Percentiles rank a stretch among this genome's conserved stretches.
Evolutionary conservation across 495 filamentous ascomycete species (phyloP).

Genomic region (Penicillium coffeae): DNA sequence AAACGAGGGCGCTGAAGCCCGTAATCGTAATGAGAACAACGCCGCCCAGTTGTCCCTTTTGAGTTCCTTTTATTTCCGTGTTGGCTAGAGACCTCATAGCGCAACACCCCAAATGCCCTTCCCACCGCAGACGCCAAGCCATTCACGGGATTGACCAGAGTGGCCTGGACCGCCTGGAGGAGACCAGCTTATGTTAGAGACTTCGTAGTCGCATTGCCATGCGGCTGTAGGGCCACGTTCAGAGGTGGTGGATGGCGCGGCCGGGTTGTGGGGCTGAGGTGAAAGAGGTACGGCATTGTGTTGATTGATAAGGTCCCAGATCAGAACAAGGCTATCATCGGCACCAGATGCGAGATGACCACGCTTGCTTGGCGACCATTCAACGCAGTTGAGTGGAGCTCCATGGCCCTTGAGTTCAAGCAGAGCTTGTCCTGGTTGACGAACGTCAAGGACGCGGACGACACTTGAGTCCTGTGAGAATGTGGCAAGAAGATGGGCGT

Average conservation of each 20-base stretch:
- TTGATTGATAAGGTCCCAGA: slow-evolving; percentile 88
- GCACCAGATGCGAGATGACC: slow-evolving; percentile 88
- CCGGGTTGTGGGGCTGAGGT: slow-evolving; percentile 29
- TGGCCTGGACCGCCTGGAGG: slow-evolving; percentile 66
- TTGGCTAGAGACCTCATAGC: slow-evolving; percentile 37
- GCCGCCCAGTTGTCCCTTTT: not conserved
- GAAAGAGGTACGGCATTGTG: slow-evolving; percentile 48
- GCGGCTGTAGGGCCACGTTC: slow-evolving; percentile 68
- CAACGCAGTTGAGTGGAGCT: slow-evolving; percentile 81
- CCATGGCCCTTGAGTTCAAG: slow-evolving; percentile 92
- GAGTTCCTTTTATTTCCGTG: not conserved
- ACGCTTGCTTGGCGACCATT: slow-evolving; percentile 87
- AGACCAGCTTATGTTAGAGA: slow-evolving; percentile 92
- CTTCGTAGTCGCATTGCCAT: slow-evolving; percentile 96
- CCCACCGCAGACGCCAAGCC: slow-evolving; percentile 90
- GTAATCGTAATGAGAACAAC: not conserved
- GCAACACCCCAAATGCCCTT: slow-evolving; percentile 88
- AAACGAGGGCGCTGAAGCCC: not conserved
- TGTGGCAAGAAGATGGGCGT: slow-evolving; percentile 91
- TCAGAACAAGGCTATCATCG: slow-evolving; percentile 83
- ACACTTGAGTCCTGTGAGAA: slow-evolving; percentile 91
- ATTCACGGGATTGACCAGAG: slow-evolving; percentile 72
- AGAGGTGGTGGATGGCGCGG: slow-evolving; percentile 32
- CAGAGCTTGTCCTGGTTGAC: slow-evolving; percentile 92
- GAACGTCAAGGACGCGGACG: slow-evolving; percentile 93